Evolutionary conservation across 495 filamentous ascomycete species (phyloP).

Genomic region (Aspergillus carlsbadensis): DNA sequence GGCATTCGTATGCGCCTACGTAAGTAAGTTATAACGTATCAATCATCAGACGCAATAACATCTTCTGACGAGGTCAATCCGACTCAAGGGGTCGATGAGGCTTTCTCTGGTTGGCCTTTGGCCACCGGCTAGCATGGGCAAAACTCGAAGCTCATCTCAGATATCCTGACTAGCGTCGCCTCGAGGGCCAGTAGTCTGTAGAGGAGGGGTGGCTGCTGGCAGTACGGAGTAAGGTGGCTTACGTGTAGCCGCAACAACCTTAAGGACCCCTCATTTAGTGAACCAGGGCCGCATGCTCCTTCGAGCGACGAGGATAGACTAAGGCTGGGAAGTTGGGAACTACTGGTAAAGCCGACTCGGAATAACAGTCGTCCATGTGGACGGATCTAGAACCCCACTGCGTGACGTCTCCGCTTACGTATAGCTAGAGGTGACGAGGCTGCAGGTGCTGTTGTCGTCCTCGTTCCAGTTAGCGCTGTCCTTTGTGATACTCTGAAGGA

Average conservation of each 20-base stretch:
- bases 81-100: slow-evolving; percentile 7
- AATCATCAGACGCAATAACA: slow-evolving; percentile 3
- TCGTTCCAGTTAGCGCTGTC: not conserved
- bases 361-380: not conserved
- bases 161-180: not conserved
- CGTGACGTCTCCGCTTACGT: slow-evolving; percentile 28
- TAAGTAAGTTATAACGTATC: slow-evolving; percentile 17
- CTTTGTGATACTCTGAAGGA: not conserved
- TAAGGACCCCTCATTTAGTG: not conserved
- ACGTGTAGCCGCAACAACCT: slow-evolving; percentile 13
- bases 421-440: slow-evolving; percentile 15
- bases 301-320: not conserved
- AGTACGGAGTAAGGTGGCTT: slow-evolving; percentile 13
- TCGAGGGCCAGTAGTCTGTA: not conserved
- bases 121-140: not conserved
- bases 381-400: slow-evolving; percentile 19
- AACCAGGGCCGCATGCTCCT: not conserved
- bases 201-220: slow-evolving; percentile 10
- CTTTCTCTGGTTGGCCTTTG: slow-evolving; percentile 8
- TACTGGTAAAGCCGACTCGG: not conserved
- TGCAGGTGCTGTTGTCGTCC: slow-evolving; percentile 6
- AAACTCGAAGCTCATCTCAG: not conserved
- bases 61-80: slow-evolving; percentile 6
- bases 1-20: slow-evolving; percentile 28
- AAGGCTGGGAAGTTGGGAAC: not conserved